A percentile compares a stretch with the other conserved stretches of the same genome.
Evolutionary conservation across 2,329 filamentous ascomycete genomes (phyloP).

Genomic region (Diplodia scrobiculata): DNA sequence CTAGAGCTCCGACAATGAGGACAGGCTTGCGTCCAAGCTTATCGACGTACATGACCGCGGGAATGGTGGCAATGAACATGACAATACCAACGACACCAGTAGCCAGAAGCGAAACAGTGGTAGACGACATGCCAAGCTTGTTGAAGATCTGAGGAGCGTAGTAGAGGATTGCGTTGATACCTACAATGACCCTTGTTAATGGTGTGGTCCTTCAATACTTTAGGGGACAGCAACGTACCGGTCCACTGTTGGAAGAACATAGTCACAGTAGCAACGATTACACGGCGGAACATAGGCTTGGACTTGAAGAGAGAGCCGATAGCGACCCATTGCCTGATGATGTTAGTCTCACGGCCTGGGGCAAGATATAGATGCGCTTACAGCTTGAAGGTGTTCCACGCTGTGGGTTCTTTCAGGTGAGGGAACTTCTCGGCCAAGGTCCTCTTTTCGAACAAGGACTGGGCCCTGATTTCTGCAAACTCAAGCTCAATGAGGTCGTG

Average conservation of each 20-base stretch:
- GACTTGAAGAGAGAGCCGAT: constrained; percentile 66
- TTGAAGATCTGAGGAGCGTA: constrained; percentile 56
- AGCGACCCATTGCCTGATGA: constrained; percentile 66
- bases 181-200: constrained; percentile 33
- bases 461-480: constrained; percentile 80
- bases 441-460: constrained; percentile 75
- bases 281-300: constrained; percentile 66
- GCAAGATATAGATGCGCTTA: constrained; percentile 15
- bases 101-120: constrained; percentile 61
- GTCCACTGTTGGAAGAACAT: constrained; percentile 58
- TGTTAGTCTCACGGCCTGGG: not conserved
- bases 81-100: constrained; percentile 72
- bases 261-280: constrained; percentile 60
- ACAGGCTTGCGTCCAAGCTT: constrained; percentile 65
- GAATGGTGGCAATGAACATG: constrained; percentile 68
- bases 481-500: constrained; percentile 73
- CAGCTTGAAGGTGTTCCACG: constrained; percentile 57
- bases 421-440: constrained; percentile 69
- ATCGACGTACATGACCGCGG: constrained; percentile 67
- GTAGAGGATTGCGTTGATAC: constrained; percentile 51
- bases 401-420: constrained; percentile 60
- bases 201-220: constrained; percentile 33
- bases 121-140: constrained; percentile 50
- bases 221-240: constrained; percentile 40
- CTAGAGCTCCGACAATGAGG: constrained; percentile 65